These are phyloP conservation scores for Nissolia schottii DNA, from an alignment of 306 rosid genomes.

Conservation along the genomic window DNA sequence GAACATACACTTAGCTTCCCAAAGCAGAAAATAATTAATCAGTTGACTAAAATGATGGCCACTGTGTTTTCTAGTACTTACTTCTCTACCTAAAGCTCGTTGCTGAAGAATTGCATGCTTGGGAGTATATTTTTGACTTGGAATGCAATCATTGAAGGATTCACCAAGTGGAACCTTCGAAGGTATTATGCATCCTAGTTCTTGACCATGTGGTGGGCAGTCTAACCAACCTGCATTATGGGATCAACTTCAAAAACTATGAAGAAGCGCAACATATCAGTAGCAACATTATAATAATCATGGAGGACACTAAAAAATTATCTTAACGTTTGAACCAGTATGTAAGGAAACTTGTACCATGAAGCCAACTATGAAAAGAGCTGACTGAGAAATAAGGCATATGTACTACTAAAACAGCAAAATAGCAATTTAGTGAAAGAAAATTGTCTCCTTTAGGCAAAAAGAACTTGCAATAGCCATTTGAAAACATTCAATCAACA, in stretches of 20 bases:
- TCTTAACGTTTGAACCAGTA: background rate
- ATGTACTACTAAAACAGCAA: background rate
- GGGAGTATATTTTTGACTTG: slow-evolving; percentile 74
- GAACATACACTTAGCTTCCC: background rate
- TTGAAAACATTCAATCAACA: background rate
- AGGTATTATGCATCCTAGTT: slow-evolving; percentile 74
- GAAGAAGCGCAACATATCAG: background rate
- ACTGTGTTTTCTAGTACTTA: slow-evolving; percentile 34
- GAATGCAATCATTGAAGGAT: slow-evolving; percentile 59
- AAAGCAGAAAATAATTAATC: background rate
- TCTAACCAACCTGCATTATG: slow-evolving; percentile 82
- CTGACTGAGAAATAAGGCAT: background rate
- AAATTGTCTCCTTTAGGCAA: background rate
- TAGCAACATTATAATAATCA: background rate
- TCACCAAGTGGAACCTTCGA: slow-evolving; percentile 97
- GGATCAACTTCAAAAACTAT: slow-evolving; percentile 1
- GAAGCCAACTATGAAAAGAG: background rate
- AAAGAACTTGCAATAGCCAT: background rate
- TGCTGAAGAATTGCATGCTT: slow-evolving; percentile 88
- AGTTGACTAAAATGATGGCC: slow-evolving; percentile 10
- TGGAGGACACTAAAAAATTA: background rate
- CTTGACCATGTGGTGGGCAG: slow-evolving; percentile 76
- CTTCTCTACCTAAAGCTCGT: slow-evolving; percentile 84
- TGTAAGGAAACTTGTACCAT: slow-evolving; percentile 4
- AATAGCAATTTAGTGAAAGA: background rate